Evolutionary conservation across 768 basidiomycete genomes (phyloP).

Genomic region (Suillus decipiens): DNA sequence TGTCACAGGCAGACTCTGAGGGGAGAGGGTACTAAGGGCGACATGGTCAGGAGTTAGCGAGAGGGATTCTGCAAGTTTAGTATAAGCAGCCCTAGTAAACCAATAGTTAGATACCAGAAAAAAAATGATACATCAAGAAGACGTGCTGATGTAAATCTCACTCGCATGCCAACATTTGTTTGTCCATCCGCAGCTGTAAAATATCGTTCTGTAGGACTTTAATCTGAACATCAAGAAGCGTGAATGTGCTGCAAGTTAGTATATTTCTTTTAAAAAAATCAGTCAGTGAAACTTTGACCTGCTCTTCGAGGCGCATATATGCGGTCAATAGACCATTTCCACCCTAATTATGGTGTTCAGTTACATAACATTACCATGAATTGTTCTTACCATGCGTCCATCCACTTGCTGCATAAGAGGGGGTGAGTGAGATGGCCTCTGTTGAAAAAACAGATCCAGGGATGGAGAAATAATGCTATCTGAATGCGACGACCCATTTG

Average conservation of each 20-base stretch:
- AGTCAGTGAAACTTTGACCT: background rate
- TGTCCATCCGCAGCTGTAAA: background rate
- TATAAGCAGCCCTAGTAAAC: background rate
- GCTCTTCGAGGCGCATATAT: constrained; percentile 3
- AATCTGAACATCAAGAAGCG: background rate
- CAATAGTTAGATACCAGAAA: background rate
- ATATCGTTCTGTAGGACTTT: background rate
- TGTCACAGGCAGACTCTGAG: background rate
- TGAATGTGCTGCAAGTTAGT: constrained; percentile 1
- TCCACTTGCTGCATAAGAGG: background rate
- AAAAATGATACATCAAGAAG: background rate
- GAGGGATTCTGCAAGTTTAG: background rate
- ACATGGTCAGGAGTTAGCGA: background rate
- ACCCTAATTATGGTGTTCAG: background rate
- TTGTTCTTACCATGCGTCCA: background rate
- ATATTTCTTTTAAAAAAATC: background rate
- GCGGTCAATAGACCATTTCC: background rate
- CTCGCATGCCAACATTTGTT: background rate
- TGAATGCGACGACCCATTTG: background rate
- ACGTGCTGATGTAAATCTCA: background rate
- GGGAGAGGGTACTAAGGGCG: background rate
- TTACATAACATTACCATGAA: background rate
- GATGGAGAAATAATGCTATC: background rate
- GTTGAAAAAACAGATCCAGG: background rate
- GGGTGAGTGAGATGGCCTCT: background rate